Evolutionary conservation across 164 flowering plant genomes (phyloP).

Genomic region (Dillenia turbinata): DNA sequence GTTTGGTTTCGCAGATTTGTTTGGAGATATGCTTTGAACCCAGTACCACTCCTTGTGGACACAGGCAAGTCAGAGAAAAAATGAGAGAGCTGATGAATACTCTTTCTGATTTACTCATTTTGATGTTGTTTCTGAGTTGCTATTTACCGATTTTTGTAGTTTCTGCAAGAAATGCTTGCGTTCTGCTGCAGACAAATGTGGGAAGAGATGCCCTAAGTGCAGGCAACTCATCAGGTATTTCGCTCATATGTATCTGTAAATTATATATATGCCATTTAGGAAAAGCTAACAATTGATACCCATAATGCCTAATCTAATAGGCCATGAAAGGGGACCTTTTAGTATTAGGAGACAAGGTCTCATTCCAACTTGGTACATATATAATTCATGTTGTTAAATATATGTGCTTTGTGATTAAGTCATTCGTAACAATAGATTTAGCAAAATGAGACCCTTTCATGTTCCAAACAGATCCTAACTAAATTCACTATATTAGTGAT

Average conservation of each 20-base stretch:
- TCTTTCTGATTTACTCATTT: neutral
- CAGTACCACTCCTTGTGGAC: slow-evolving; percentile 94
- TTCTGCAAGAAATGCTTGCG: slow-evolving; percentile 81
- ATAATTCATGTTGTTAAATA: too few species aligned
- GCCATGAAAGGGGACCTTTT: too few species aligned
- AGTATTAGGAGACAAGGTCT: too few species aligned
- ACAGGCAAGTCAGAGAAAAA: slow-evolving; percentile 47
- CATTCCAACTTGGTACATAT: too few species aligned
- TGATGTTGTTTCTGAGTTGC: slow-evolving; percentile 3
- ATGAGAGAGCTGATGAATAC: neutral
- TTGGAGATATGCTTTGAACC: slow-evolving; percentile 92
- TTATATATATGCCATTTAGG: too few species aligned
- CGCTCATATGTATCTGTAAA: neutral
- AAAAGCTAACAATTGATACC: too few species aligned
- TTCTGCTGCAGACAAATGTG: slow-evolving; percentile 87
- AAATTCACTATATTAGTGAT: too few species aligned
- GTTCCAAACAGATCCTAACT: too few species aligned
- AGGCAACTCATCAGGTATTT: slow-evolving; percentile 77
- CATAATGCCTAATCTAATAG: too few species aligned
- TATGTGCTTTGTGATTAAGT: too few species aligned
- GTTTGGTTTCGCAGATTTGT: slow-evolving; percentile 57
- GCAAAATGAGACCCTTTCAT: too few species aligned
- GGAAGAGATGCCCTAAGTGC: slow-evolving; percentile 85
- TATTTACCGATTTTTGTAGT: slow-evolving; percentile 26
- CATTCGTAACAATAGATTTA: too few species aligned